Conservation (phyloP, 78 protist genomes). For the Salpingoeca rosetta region DNA sequence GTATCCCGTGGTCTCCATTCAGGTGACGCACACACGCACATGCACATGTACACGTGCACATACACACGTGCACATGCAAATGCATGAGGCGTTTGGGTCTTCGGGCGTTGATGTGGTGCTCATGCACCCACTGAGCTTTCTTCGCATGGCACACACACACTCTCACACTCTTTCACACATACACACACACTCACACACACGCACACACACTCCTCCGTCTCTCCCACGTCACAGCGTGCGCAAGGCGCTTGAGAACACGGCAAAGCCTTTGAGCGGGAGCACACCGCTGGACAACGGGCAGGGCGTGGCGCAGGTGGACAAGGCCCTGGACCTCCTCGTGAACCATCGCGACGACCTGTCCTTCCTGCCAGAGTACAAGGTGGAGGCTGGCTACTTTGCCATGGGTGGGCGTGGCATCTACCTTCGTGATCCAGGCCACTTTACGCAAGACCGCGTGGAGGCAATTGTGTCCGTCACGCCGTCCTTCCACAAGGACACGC, state of each 20-base stretch:
- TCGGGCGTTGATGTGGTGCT: conserved; percentile 16
- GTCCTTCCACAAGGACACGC: too few species aligned
- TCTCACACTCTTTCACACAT: too few species aligned
- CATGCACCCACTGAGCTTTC: not conserved
- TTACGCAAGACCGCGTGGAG: too few species aligned
- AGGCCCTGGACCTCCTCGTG: not conserved
- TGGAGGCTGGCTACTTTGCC: not conserved
- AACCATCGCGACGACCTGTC: not conserved
- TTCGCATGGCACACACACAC: not conserved
- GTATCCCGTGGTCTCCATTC: not conserved
- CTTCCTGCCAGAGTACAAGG: not conserved
- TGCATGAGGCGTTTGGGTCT: too few species aligned
- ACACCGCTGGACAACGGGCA: not conserved
- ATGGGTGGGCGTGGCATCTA: not conserved
- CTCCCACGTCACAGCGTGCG: not conserved
- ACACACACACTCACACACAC: too few species aligned
- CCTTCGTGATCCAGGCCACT: not conserved
- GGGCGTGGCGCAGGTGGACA: not conserved
- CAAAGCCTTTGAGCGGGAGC: not conserved
- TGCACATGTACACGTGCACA: too few species aligned
- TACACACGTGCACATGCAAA: too few species aligned
- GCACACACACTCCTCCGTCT: too few species aligned
- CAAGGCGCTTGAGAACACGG: not conserved
- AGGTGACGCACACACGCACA: too few species aligned
- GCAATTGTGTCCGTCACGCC: too few species aligned